A percentile compares a stretch with the other conserved stretches of the same genome.
These are phyloP conservation scores for Calonectria montana DNA, from an alignment of 2,329 filamentous ascomycete genomes.

Conservation along the genomic window DNA sequence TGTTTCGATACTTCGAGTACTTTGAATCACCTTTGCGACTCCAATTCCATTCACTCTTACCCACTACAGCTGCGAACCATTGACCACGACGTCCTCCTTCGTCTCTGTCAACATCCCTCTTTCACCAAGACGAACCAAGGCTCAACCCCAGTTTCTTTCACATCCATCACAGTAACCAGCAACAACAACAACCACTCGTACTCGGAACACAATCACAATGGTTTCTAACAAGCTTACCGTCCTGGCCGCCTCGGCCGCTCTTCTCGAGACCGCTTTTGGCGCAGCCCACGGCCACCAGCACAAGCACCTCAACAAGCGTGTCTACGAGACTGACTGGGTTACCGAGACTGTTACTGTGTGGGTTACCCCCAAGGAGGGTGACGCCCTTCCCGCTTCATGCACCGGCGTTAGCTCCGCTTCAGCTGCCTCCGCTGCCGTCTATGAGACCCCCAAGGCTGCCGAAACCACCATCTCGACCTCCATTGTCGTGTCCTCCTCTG, in stretches of 20 bases:
- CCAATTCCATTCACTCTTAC: constrained; percentile 26
- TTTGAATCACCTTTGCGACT: constrained; percentile 32
- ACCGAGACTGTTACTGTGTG: constrained; percentile 55
- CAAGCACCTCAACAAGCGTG: constrained; percentile 46
- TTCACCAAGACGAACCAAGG: not conserved
- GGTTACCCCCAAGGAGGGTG: constrained; percentile 46
- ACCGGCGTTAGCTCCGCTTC: constrained; percentile 17
- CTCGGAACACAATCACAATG: constrained; percentile 49
- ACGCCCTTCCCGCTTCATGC: constrained; percentile 38
- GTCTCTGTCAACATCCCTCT: constrained; percentile 2
- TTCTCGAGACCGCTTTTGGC: constrained; percentile 57
- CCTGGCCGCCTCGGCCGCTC: constrained; percentile 56
- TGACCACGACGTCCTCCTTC: constrained; percentile 23
- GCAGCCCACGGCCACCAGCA: constrained; percentile 57
- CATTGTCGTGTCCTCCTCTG: constrained; percentile 13
- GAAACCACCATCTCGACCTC: constrained; percentile 25
- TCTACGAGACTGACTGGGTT: constrained; percentile 52
- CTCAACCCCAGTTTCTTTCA: not conserved
- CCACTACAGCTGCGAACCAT: constrained; percentile 18
- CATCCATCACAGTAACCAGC: constrained; percentile 10
- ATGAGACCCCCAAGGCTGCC: constrained; percentile 11
- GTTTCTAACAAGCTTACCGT: constrained; percentile 55
- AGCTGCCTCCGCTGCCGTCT: constrained; percentile 10
- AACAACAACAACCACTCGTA: constrained; percentile 22
- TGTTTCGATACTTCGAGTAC: constrained; percentile 23